Evolutionary conservation across 805 yeast genomes (phyloP), one percentile per base, ranked within the genome.

Genomic region (Naumovozyma castellii): DNA sequence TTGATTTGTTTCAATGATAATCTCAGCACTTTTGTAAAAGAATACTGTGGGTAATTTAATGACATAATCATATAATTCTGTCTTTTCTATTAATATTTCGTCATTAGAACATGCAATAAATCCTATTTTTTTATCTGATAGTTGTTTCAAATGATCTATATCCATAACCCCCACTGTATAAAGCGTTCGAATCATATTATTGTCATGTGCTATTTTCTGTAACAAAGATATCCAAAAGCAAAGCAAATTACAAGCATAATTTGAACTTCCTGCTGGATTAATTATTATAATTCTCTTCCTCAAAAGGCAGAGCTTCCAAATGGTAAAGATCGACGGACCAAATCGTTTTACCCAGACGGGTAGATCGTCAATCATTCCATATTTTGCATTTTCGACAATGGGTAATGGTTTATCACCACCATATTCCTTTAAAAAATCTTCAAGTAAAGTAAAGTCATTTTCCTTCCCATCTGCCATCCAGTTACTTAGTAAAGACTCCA

Each of bases 91-190:
- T 25, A 59, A 36, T 25, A 59, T 50, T 32, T 53, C 59, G 38
- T 59, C 64, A 35, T 57, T 56, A 4, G 64, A 57, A 17, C 57
- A 57, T 13, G 62, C 64, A 17, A 59, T 44, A 38, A 44, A 56
- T 3, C 58, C 53, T 6, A 35, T 22, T 15, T 41, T 19, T 17
- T 33, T 36, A 15, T 13, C 4, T 13, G 14, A 17, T 5, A 42
- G 14, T 3, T 32, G 35, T 20, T 36, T 19, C 37, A 53, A 36
- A 19, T 30, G 39, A 17, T 44, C 50, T 16, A 46, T 45, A 35
- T 53, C 54, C 17, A 48, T 44, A 12, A 45, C 42, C 16, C 56
- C 57, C 15, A 53, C 43, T 1, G 56, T 50, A 39, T 40, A 53
- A 3, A 53, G 36, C 3, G 54, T 55, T 18, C 38, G 44, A 9